phyloP scores from a whole-genome alignment of 2,329 filamentous ascomycete species.

The Aspergillus latus region DNA sequence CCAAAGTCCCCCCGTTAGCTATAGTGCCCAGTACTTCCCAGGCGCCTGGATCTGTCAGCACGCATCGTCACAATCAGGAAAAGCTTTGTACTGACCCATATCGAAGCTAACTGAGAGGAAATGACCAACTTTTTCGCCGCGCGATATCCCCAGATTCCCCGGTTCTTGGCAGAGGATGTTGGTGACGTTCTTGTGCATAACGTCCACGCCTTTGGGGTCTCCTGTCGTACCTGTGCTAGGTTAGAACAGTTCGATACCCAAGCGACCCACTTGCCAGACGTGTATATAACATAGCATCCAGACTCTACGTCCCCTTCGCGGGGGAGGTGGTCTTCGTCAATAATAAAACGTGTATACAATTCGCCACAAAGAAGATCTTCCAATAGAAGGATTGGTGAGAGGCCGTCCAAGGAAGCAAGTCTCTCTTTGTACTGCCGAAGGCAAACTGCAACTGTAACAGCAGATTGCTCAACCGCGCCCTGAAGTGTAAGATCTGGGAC shows the following conservation, averaged over 20 bases:
- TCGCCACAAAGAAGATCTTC: slow-evolving; percentile 4
- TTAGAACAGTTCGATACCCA: background rate
- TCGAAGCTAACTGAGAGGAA: slow-evolving; percentile 15
- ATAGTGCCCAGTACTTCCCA: slow-evolving; percentile 14
- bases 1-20: slow-evolving; percentile 8
- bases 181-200: slow-evolving; percentile 12
- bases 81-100: slow-evolving; percentile 9
- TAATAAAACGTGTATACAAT: background rate
- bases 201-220: slow-evolving; percentile 13
- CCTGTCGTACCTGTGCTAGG: slow-evolving; percentile 9
- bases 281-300: slow-evolving; percentile 16
- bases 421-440: background rate
- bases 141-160: slow-evolving; percentile 11
- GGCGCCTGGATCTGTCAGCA: slow-evolving; percentile 5
- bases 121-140: slow-evolving; percentile 10
- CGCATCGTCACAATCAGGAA: background rate
- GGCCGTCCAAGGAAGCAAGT: background rate
- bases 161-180: slow-evolving; percentile 13
- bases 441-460: slow-evolving; percentile 4
- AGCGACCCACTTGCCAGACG: slow-evolving; percentile 3
- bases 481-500: slow-evolving; percentile 13
- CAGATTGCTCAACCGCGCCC: slow-evolving; percentile 5
- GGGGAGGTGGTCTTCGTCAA: background rate
- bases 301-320: slow-evolving; percentile 9
- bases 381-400: slow-evolving; percentile 4